Percentiles rank a stretch among this genome's conserved stretches.
Evolutionary conservation across 2,329 filamentous ascomycete genomes (phyloP).

Genomic region (Talaromyces sp.): DNA sequence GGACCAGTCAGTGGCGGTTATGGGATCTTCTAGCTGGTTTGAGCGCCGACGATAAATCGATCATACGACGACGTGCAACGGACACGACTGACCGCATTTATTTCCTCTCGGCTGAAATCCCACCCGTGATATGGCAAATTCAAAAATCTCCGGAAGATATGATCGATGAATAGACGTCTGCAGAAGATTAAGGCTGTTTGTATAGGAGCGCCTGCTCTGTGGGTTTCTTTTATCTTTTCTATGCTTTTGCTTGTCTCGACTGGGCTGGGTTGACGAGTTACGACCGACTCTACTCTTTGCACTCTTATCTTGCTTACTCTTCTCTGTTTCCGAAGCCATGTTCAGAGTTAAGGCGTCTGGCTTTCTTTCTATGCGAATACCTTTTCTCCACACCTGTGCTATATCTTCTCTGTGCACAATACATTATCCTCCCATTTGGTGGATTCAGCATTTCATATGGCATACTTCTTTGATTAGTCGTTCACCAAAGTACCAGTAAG

Average conservation of each 20-base stretch:
- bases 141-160: too few relatives aligned
- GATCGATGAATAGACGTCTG: background rate
- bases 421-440: background rate
- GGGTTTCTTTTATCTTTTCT: background rate
- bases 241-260: slow-evolving; percentile 1
- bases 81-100: slow-evolving; percentile 2
- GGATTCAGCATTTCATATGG: background rate
- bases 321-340: slow-evolving; percentile 13
- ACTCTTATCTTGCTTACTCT: slow-evolving; percentile 2
- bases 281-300: slow-evolving; percentile 19
- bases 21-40: slow-evolving; percentile 86
- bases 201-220: background rate
- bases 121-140: background rate
- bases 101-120: slow-evolving; percentile 9
- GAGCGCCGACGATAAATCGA: slow-evolving; percentile 74
- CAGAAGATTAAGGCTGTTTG: background rate
- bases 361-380: slow-evolving; percentile 22
- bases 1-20: slow-evolving; percentile 93
- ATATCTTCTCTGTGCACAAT: slow-evolving; percentile 16
- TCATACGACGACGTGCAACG: background rate
- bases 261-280: slow-evolving; percentile 21
- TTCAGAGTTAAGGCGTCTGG: slow-evolving; percentile 22
- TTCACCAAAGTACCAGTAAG: too few relatives aligned
- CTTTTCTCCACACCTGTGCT: slow-evolving; percentile 16
- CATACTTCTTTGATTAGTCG: too few relatives aligned